phyloP scores from a whole-genome alignment of 768 basidiomycete species.

The Gloeopeniophorella convolvens region DNA sequence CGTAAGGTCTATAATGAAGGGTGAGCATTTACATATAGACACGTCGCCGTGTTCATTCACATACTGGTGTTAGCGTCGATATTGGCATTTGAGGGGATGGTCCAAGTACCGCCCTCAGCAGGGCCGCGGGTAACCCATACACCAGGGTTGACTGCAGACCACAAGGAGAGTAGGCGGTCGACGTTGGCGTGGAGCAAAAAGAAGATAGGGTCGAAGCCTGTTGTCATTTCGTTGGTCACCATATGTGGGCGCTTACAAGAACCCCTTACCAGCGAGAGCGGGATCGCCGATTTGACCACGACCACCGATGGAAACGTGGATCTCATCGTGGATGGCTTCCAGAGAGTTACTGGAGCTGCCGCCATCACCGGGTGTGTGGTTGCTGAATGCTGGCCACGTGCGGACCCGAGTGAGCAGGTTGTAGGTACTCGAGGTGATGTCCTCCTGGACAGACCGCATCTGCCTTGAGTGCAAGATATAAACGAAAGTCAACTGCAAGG shows the following conservation, averaged over 20 bases:
- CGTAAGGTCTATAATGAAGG: slow-evolving; percentile 40
- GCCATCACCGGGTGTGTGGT: slow-evolving; percentile 34
- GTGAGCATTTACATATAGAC: too few relatives aligned
- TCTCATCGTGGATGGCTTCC: slow-evolving; percentile 43
- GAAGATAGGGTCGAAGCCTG: slow-evolving; percentile 49
- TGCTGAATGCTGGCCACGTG: slow-evolving; percentile 43
- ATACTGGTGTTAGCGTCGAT: slow-evolving; percentile 12
- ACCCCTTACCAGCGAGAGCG: slow-evolving; percentile 35
- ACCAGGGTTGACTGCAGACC: slow-evolving; percentile 40
- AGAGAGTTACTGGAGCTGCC: slow-evolving; percentile 39
- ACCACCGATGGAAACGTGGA: slow-evolving; percentile 32
- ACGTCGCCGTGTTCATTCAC: too few relatives aligned
- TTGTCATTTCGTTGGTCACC: too few relatives aligned
- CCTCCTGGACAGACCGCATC: slow-evolving; percentile 4
- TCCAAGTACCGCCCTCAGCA: slow-evolving; percentile 16
- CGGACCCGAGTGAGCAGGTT: slow-evolving; percentile 33
- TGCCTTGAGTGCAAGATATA: not conserved
- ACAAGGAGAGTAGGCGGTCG: slow-evolving; percentile 46
- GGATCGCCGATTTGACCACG: slow-evolving; percentile 19
- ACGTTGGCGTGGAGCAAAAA: slow-evolving; percentile 49
- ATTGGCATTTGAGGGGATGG: not conserved
- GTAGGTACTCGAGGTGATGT: slow-evolving; percentile 17
- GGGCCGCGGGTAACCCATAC: slow-evolving; percentile 32
- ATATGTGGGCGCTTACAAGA: too few relatives aligned
- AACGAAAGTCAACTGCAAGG: not conserved